Conservation (phyloP, 805 yeast genomes). For the Wickerhamiella siamensis region DNA sequence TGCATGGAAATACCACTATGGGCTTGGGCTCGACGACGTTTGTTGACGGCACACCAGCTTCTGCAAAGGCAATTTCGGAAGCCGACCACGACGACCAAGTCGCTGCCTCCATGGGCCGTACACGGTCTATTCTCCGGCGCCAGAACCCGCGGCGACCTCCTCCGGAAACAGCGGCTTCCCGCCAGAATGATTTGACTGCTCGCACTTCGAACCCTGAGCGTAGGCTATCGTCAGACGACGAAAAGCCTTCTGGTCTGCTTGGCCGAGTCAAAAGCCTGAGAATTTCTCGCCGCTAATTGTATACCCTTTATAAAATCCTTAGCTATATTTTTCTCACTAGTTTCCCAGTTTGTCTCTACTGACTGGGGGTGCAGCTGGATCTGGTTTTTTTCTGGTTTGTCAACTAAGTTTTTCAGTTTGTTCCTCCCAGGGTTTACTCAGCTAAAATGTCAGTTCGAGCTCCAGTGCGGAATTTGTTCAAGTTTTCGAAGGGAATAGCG, state of each 20-base stretch:
- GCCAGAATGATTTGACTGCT: not conserved
- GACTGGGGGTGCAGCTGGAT: too few species aligned
- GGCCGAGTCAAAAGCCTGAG: conserved; percentile 82
- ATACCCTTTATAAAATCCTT: too few species aligned
- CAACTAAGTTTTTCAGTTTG: too few species aligned
- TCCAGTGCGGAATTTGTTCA: not conserved
- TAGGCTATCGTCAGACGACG: not conserved
- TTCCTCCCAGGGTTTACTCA: too few species aligned
- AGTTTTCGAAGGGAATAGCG: not conserved
- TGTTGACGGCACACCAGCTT: conserved; percentile 91
- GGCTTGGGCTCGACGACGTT: conserved; percentile 91
- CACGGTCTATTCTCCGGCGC: conserved; percentile 46
- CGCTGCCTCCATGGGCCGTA: conserved; percentile 49
- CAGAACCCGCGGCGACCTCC: conserved; percentile 1
- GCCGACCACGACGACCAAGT: conserved; percentile 18
- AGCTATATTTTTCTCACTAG: too few species aligned
- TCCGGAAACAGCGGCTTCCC: conserved; percentile 1
- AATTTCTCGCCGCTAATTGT: conserved; percentile 28
- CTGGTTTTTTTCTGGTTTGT: too few species aligned
- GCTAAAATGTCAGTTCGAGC: not conserved
- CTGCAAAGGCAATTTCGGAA: conserved; percentile 30
- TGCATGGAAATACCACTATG: conserved; percentile 74
- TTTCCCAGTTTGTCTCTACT: too few species aligned
- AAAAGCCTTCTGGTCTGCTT: conserved; percentile 32
- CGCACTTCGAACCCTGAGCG: conserved; percentile 1